Evolutionary conservation across 1,139 yeast species (phyloP).

Genomic region (Casaregolazyma lundiana): DNA sequence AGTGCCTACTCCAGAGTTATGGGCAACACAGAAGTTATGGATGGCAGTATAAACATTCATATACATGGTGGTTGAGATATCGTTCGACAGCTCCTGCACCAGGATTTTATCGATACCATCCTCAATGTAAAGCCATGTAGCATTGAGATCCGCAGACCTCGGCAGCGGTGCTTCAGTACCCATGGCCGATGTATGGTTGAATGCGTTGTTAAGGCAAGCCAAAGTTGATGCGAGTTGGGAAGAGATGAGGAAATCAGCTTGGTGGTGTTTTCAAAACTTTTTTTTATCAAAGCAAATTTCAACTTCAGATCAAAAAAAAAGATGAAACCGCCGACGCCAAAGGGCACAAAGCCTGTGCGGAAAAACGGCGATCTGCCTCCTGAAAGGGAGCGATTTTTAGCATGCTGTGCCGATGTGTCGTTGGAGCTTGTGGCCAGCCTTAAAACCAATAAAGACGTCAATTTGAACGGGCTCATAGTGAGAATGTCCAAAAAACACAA

Average conservation of each 20-base stretch:
- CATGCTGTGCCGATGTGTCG: conserved; percentile 91
- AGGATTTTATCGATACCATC: conserved; percentile 37
- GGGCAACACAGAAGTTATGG: conserved; percentile 88
- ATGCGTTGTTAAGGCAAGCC: conserved; percentile 7
- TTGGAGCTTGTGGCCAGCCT: conserved; percentile 79
- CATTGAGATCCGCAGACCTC: conserved; percentile 7
- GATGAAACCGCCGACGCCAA: conserved; percentile 14
- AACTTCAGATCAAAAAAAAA: background rate
- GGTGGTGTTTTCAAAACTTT: background rate
- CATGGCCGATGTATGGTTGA: conserved; percentile 3
- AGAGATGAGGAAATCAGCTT: background rate
- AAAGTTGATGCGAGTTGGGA: background rate
- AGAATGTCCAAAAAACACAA: conserved; percentile 86
- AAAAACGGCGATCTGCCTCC: conserved; percentile 28
- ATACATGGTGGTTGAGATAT: conserved; percentile 33
- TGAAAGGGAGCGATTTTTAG: conserved; percentile 88
- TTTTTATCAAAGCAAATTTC: background rate
- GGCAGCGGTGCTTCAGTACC: conserved; percentile 8
- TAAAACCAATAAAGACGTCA: conserved; percentile 71
- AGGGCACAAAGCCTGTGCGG: conserved; percentile 23
- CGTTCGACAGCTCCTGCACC: conserved; percentile 34
- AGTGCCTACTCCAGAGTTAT: conserved; percentile 44
- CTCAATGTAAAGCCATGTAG: conserved; percentile 37
- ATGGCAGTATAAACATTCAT: conserved; percentile 53
- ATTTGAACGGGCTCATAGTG: conserved; percentile 83